These are phyloP conservation scores for Chlamydomonas schloesseri DNA, from an alignment of 139 green algal species.

Conservation along the genomic window DNA sequence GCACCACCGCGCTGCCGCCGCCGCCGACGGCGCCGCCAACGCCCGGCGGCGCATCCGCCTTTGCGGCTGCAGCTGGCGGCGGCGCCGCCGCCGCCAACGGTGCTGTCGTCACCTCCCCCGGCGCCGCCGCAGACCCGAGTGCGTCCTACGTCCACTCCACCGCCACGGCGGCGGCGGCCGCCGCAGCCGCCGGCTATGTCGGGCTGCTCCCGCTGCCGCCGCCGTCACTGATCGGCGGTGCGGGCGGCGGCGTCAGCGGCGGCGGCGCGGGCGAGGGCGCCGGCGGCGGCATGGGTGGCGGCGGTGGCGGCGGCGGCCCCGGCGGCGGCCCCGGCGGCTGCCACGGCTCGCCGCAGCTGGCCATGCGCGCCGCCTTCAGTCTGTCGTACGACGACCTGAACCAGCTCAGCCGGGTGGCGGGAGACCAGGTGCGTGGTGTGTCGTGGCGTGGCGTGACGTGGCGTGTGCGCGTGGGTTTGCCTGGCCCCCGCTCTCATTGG, in stretches of 20 bases:
- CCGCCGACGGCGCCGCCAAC: not conserved
- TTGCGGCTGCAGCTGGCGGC: slow-evolving; percentile 20
- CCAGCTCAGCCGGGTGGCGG: not conserved
- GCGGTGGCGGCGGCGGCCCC: not conserved
- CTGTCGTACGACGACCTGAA: slow-evolving; percentile 44
- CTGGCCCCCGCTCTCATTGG: too few species aligned
- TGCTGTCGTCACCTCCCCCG: not conserved
- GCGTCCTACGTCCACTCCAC: too few species aligned
- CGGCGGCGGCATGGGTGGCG: not conserved
- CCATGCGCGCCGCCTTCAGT: slow-evolving; percentile 24
- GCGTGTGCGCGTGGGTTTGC: too few species aligned
- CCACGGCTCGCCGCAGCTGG: not conserved
- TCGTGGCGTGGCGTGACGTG: too few species aligned
- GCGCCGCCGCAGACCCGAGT: too few species aligned
- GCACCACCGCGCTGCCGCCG: not conserved
- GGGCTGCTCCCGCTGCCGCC: too few species aligned
- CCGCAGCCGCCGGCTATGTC: too few species aligned
- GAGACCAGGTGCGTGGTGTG: not conserved
- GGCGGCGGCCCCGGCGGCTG: not conserved
- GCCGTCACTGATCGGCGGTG: too few species aligned
- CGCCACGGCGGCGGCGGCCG: too few species aligned
- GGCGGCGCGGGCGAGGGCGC: not conserved
- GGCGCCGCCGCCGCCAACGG: not conserved
- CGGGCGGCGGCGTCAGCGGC: slow-evolving; percentile 47
- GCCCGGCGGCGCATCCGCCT: too few species aligned